Evolutionary conservation across 73 alveolate genomes (phyloP), one percentile per base, ranked within the genome.

Genomic region (Blepharisma stoltei): DNA sequence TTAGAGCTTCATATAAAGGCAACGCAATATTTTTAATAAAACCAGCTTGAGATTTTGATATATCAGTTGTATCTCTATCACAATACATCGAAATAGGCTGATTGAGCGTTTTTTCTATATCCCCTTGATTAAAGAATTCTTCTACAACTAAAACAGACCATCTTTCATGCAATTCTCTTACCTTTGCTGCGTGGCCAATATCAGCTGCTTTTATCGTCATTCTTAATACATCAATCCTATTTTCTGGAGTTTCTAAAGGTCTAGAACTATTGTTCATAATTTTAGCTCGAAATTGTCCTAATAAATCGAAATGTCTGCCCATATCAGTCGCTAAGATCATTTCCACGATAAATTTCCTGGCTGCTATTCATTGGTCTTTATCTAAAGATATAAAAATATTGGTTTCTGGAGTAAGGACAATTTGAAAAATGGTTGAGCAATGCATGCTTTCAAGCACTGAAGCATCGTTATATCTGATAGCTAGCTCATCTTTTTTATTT

Each of bases 381-480:
- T n/a, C 49, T 18, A 60, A 9, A 18, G 18, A 8, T 25, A n/a
- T 4, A 20, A 60, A 25, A 14, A 60, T n/a, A 25, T 60, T 38
- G 2, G 14, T n/a, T 8, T 60, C 23, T n/a, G 38, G 38, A 20
- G 49, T 18, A 14, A 9, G 45, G 1, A 60, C 5, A 14, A 60
- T 8, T 60, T 60, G 73, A 60, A 60, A 60, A 60, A 38, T 60
- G 2, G 73, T 60, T 0, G 73, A n/a, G 23, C 73, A 20, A 25
- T 60, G 73, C 73, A 60, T 60, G 5, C 14, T 60, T 60, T 60
- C 73, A 20, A 60, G 46, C 70, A 27, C 81, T 69, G 86, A 80
- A 85, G 25, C 71, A 78, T 88, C 95, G 76, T 89, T 89, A 73
- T 85, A n/a, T 60, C 2, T 88, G 44, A 88, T 76, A 9, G 95